A percentile compares a stretch with the other conserved stretches of the same genome.
Evolutionary conservation across 1,139 yeast genomes (phyloP).

Genomic region (Spathaspora sp.): DNA sequence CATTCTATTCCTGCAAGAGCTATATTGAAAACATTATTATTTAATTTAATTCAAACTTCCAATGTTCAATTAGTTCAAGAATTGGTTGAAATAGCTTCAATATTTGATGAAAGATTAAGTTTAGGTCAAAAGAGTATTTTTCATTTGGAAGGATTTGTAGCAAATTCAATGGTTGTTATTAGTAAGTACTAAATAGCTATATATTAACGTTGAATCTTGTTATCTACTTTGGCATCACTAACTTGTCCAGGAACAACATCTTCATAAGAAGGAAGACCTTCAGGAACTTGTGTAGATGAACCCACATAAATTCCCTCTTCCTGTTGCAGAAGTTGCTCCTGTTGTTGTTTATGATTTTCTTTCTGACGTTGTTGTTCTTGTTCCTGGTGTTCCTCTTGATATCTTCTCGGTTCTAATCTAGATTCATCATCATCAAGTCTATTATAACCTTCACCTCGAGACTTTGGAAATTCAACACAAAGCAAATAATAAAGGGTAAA

Average conservation of each 20-base stretch:
- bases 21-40: conserved; percentile 67
- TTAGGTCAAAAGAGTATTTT: conserved; percentile 87
- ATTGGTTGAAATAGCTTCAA: conserved; percentile 67
- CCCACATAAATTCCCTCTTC: not conserved
- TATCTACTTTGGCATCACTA: conserved; percentile 11
- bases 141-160: conserved; percentile 92
- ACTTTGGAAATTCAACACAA: conserved; percentile 19
- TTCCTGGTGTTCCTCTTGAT: not conserved
- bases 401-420: not conserved
- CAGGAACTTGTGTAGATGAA: not conserved
- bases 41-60: conserved; percentile 51
- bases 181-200: conserved; percentile 3
- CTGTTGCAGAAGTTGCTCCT: conserved; percentile 7
- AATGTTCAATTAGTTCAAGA: conserved; percentile 40
- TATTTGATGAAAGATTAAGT: conserved; percentile 84
- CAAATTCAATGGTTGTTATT: conserved; percentile 73
- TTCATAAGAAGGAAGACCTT: conserved; percentile 28
- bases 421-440: conserved; percentile 11
- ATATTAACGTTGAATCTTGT: conserved; percentile 31
- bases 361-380: not conserved
- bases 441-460: conserved; percentile 11
- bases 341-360: not conserved
- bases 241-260: conserved; percentile 18
- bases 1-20: conserved; percentile 91
- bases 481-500: conserved; percentile 36